Percentiles rank a stretch among this genome's conserved stretches.
Conservation (phyloP, 73 alveolate genomes). For the Tetrahymena malaccensis region DNA sequence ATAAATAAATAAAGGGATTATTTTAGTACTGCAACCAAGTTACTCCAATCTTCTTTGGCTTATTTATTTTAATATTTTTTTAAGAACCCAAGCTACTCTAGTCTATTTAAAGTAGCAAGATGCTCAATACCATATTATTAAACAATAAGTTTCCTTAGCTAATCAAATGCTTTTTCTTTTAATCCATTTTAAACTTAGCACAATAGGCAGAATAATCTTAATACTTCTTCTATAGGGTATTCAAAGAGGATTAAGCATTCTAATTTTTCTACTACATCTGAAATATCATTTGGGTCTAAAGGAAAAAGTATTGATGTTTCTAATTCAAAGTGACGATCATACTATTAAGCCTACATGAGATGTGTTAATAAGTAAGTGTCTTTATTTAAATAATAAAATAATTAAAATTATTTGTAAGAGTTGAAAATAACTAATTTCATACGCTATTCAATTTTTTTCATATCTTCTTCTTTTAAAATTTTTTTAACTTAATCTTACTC, state of each 20-base stretch:
- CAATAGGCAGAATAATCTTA: not conserved
- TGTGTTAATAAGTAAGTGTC: not conserved
- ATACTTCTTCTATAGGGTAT: not conserved
- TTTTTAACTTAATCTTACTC: not conserved
- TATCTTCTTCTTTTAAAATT: not conserved
- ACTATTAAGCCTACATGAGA: not conserved
- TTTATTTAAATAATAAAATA: no score
- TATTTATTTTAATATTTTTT: no score
- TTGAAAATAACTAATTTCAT: no score
- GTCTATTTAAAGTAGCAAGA: not conserved
- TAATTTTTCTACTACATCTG: not conserved
- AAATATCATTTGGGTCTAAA: not conserved
- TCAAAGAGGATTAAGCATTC: not conserved
- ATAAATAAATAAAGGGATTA: no score
- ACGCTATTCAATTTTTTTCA: not conserved
- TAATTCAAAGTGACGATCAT: not conserved
- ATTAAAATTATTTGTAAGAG: no score
- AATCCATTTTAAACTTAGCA: not conserved
- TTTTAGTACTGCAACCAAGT: not conserved
- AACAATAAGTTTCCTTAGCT: not conserved
- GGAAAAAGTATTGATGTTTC: not conserved
- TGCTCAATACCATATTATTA: not conserved
- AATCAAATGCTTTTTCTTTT: not conserved
- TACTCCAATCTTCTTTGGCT: not conserved
- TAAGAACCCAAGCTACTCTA: not conserved